These are phyloP conservation scores for Aureobasidium sp. DNA, from an alignment of 2,329 filamentous ascomycete genomes.

Conservation along the genomic window DNA sequence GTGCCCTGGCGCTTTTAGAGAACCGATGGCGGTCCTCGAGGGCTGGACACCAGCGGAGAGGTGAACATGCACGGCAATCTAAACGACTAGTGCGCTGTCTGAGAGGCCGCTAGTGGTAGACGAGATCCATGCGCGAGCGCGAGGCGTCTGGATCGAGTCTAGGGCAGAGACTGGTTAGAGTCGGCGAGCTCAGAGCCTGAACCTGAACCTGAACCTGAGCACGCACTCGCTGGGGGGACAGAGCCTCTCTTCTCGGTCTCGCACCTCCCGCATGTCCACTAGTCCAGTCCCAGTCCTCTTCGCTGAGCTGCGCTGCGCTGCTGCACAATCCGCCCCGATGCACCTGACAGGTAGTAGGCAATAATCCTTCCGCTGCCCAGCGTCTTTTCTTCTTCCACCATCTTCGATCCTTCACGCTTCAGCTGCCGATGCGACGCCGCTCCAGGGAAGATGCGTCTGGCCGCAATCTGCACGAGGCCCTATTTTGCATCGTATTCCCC, in stretches of 20 bases:
- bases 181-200: neutral
- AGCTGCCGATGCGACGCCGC: neutral
- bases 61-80: slow-evolving; percentile 38
- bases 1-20: slow-evolving; percentile 36
- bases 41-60: slow-evolving; percentile 35
- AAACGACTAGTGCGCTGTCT: slow-evolving; percentile 36
- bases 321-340: slow-evolving; percentile 5
- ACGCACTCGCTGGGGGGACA: neutral
- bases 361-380: slow-evolving; percentile 3
- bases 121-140: slow-evolving; percentile 35
- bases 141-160: slow-evolving; percentile 34
- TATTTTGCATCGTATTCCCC: neutral
- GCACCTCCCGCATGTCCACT: neutral
- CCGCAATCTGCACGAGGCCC: slow-evolving; percentile 11
- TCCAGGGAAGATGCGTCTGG: slow-evolving; percentile 7
- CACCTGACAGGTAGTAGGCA: slow-evolving; percentile 5
- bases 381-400: slow-evolving; percentile 13
- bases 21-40: slow-evolving; percentile 37
- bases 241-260: neutral
- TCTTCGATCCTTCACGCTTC: slow-evolving; percentile 10
- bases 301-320: neutral
- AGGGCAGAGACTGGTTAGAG: neutral
- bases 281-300: neutral
- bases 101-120: slow-evolving; percentile 32
- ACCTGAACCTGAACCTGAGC: neutral